A percentile compares a stretch with the other conserved stretches of the same genome.
phyloP scores from a whole-genome alignment of 1,284 basidiomycete genomes.

The Austroboletus niveus region DNA sequence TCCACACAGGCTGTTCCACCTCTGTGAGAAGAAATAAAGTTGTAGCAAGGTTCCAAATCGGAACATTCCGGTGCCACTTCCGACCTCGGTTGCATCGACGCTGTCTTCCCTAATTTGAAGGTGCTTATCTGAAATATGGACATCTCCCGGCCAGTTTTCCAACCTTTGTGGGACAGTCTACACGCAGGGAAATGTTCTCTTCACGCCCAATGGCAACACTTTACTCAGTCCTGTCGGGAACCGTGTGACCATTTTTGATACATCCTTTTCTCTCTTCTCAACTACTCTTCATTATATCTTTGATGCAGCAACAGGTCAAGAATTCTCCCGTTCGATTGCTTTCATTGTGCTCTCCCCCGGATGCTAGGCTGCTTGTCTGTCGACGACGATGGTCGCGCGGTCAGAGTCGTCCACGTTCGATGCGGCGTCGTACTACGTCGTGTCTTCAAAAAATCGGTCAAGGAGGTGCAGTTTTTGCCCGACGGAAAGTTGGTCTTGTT shows the following conservation, averaged over 20 bases:
- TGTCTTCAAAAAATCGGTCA: constrained; percentile 89
- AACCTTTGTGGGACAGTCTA: constrained; percentile 98
- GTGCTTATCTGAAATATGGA: too few species aligned
- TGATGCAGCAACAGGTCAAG: constrained; percentile 83
- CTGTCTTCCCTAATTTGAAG: too few species aligned
- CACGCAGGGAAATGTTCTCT: constrained; percentile 90
- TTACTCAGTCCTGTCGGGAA: constrained; percentile 95
- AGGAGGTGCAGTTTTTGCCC: constrained; percentile 87
- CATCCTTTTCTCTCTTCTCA: constrained; percentile 30
- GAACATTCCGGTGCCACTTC: too few species aligned
- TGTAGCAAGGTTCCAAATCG: too few species aligned
- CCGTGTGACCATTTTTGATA: constrained; percentile 91
- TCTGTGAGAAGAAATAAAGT: too few species aligned
- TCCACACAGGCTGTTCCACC: too few species aligned
- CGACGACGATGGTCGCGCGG: constrained; percentile 89
- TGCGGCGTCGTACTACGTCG: constrained; percentile 86
- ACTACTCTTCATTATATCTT: neutral
- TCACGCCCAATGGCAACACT: constrained; percentile 92
- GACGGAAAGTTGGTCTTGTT: constrained; percentile 74
- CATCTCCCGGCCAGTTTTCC: constrained; percentile 58
- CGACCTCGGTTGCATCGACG: too few species aligned
- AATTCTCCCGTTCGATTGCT: constrained; percentile 87
- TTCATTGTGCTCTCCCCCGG: constrained; percentile 86
- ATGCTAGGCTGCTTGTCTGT: constrained; percentile 86
- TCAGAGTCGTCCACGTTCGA: constrained; percentile 79